These are phyloP conservation scores for Podila epigama DNA, from an alignment of 192 early-diverging fungal species.

Conservation along the genomic window DNA sequence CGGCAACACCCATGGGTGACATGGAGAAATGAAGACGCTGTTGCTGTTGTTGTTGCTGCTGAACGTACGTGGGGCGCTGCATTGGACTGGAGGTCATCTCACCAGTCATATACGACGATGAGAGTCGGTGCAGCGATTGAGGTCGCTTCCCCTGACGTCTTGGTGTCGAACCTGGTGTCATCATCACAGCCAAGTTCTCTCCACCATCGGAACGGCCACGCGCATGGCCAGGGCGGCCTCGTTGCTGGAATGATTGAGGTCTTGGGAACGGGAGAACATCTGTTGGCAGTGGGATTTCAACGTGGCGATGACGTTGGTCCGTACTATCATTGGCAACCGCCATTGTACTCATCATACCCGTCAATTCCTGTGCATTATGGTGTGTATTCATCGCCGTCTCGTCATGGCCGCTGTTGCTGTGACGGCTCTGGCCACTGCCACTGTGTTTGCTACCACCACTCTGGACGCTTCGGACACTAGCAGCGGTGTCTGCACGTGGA, in stretches of 20 bases:
- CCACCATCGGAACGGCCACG: not conserved
- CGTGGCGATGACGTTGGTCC: not conserved
- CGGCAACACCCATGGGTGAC: not conserved
- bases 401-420: constrained; percentile 2
- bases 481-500: constrained; percentile 3
- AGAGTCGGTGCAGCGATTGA: not conserved
- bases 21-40: not conserved
- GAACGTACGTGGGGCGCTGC: not conserved
- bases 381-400: not conserved
- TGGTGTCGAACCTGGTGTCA: not conserved
- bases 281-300: not conserved
- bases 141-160: not conserved
- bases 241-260: not conserved
- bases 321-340: constrained; percentile 29
- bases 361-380: not conserved
- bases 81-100: not conserved
- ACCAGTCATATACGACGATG: not conserved
- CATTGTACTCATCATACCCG: constrained; percentile 3
- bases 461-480: not conserved
- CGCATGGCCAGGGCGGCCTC: not conserved
- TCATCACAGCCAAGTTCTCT: too few relatives aligned
- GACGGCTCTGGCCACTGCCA: constrained; percentile 12
- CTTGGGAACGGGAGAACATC: not conserved
- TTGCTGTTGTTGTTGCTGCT: too few relatives aligned
- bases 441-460: not conserved